A percentile compares a stretch with the other conserved stretches of the same genome.
phyloP scores from a whole-genome alignment of 2,329 filamentous ascomycete species.

The Fusarium sp. region DNA sequence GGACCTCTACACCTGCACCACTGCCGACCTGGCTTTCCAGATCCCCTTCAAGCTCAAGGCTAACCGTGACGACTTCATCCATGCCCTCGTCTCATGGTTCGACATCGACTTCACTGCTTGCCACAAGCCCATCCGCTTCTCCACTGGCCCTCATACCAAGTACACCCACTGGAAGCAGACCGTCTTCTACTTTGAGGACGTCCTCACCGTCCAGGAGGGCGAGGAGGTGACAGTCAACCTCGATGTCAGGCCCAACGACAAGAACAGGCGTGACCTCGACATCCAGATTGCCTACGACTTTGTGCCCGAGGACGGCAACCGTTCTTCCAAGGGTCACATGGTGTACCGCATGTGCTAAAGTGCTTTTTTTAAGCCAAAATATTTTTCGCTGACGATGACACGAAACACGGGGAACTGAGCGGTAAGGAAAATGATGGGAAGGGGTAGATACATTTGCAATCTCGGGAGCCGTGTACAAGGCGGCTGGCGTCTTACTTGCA shows the following conservation, averaged over 20 bases:
- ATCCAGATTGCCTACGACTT: slow-evolving; percentile 88
- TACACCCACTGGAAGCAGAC: slow-evolving; percentile 99
- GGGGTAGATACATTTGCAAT: slow-evolving; percentile 33
- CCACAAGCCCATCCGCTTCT: slow-evolving; percentile 98
- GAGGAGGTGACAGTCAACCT: slow-evolving; percentile 82
- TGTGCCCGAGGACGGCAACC: slow-evolving; percentile 78
- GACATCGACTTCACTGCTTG: slow-evolving; percentile 98
- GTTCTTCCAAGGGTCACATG: slow-evolving; percentile 76
- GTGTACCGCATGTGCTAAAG: slow-evolving; percentile 82
- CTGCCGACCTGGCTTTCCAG: slow-evolving; percentile 85
- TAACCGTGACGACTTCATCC: slow-evolving; percentile 92
- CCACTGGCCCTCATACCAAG: slow-evolving; percentile 96
- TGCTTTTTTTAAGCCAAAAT: slow-evolving; percentile 2
- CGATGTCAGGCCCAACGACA: slow-evolving; percentile 87
- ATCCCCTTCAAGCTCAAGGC: slow-evolving; percentile 80
- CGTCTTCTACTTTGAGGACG: slow-evolving; percentile 95
- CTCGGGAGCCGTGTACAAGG: slow-evolving; percentile 38
- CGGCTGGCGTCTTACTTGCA: slow-evolving; percentile 44
- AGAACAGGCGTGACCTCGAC: slow-evolving; percentile 95
- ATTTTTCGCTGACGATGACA: slow-evolving; percentile 44
- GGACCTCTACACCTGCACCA: slow-evolving; percentile 91
- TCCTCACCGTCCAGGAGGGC: slow-evolving; percentile 89
- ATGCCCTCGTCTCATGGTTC: slow-evolving; percentile 98
- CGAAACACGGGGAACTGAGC: slow-evolving; percentile 17
- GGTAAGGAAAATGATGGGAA: slow-evolving; percentile 12